Conservation (phyloP, 108 stramenopile genomes). For the Pseudonitzschia multistriata region DNA sequence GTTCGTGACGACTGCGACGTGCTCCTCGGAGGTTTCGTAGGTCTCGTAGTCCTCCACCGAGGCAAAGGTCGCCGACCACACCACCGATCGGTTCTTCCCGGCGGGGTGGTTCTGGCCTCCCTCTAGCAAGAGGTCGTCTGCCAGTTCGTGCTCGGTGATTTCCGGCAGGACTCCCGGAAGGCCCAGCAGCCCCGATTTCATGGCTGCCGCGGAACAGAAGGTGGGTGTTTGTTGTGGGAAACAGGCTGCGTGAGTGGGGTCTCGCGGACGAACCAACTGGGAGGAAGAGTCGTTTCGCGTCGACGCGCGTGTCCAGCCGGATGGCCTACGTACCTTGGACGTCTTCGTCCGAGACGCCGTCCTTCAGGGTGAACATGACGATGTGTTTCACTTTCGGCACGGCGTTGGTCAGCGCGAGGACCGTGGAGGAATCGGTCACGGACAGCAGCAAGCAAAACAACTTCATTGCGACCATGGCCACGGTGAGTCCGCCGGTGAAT, state of each 20-base stretch:
- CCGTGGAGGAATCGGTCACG: not conserved
- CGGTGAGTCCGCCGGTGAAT: too few species aligned
- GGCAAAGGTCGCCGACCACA: slow-evolving; percentile 20
- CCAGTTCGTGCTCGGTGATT: slow-evolving; percentile 20
- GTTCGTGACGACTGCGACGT: slow-evolving; percentile 14
- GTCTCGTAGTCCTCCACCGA: slow-evolving; percentile 22
- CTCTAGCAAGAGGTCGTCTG: slow-evolving; percentile 11
- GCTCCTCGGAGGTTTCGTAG: slow-evolving; percentile 15
- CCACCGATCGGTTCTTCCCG: slow-evolving; percentile 20
- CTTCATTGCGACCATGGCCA: too few species aligned
- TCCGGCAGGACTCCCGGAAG: slow-evolving; percentile 16
- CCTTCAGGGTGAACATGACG: slow-evolving; percentile 19
- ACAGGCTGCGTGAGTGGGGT: too few species aligned
- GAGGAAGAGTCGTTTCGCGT: too few species aligned
- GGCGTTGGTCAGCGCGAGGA: not conserved
- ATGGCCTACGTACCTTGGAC: not conserved
- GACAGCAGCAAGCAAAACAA: not conserved
- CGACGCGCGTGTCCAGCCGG: not conserved
- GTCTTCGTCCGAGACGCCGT: slow-evolving; percentile 5
- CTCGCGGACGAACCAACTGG: not conserved
- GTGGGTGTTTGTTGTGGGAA: not conserved
- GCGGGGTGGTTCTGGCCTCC: slow-evolving; percentile 37
- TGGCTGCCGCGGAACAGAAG: not conserved
- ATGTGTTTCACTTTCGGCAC: slow-evolving; percentile 19
- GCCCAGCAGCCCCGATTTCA: slow-evolving; percentile 23